Evolutionary conservation across 2,329 filamentous ascomycete species (phyloP), one percentile per base, ranked within the genome.

Genomic region (Penicillium sumatraense): DNA sequence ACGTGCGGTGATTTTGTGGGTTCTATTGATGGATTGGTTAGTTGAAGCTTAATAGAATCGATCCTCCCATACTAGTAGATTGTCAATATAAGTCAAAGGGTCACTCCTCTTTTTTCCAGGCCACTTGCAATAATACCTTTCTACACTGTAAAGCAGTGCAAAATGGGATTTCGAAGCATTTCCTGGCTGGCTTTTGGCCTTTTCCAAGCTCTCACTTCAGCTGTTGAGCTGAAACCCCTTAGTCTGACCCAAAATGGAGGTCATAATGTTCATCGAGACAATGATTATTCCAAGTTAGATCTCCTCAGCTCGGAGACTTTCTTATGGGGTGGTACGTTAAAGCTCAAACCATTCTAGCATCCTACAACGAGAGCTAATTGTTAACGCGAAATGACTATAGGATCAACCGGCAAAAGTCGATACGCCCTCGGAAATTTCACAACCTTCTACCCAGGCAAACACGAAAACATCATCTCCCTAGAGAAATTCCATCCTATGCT

Each of bases 401-500:
- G 42, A 13, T 45, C 42, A 10, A 45, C 42, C 31, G 42, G 42
- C 18, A 45, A 31, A 24, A 45, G 42, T 16, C 42, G 26, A 31
- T 45, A 45, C 31, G 42, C 42, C 23, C 42, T 45, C 9, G 42
- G 42, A 45, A 45, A 45, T 13, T 45, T 45, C 42, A 45, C 42
- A 6, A 31, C 42, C 14, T 45, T 45, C 42, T 45, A 45, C 26
- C 42, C 42, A n/a, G 42, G 42, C 10, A 45, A 45, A n/a, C 42
- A 45, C 26, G 42, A 45, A 42, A 62, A 47, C 36, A 53, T 65
- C 50, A 41, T 65, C 8, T 57, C 59, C 5, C 52, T 63, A 38
- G 62, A 63, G 41, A 54, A 51, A 31, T 59, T 65, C 40, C 41
- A 49, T 2, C 51, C 54, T n/a, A 21, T 63, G 35, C 21, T 62